A percentile compares a stretch with the other conserved stretches of the same genome.
These are phyloP conservation scores for Citrus sinensis DNA, from an alignment of 345 rosid species.

Conservation along the genomic window DNA sequence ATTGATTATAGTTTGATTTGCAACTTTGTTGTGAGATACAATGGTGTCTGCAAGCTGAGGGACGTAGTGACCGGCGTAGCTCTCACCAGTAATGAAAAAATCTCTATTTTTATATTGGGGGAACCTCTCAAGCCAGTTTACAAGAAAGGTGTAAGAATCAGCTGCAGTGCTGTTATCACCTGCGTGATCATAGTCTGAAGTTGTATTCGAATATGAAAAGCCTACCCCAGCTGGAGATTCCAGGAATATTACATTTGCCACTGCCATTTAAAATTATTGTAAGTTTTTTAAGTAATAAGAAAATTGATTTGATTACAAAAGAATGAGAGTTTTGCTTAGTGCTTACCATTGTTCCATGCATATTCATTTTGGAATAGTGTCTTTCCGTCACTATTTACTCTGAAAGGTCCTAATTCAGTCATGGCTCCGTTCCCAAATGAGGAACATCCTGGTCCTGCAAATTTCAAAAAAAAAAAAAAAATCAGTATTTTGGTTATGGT, in stretches of 20 bases:
- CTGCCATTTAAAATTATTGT: not conserved
- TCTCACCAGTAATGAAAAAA: conserved; percentile 36
- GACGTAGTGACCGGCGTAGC: conserved; percentile 33
- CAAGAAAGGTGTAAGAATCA: conserved; percentile 30
- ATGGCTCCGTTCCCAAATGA: conserved; percentile 36
- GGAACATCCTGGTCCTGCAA: conserved; percentile 45
- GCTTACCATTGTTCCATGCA: conserved; percentile 36
- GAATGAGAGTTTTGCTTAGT: not conserved
- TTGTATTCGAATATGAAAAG: conserved; percentile 16
- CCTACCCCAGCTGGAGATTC: conserved; percentile 15
- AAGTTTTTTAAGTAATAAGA: not conserved
- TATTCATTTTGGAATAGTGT: conserved; percentile 24
- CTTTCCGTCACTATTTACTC: conserved; percentile 30
- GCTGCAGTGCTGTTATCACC: conserved; percentile 24
- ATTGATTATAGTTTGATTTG: conserved; percentile 20
- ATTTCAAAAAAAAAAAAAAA: not conserved
- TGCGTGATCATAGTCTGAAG: not conserved
- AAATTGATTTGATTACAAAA: not conserved
- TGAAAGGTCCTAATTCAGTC: conserved; percentile 40
- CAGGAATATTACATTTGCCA: conserved; percentile 20
- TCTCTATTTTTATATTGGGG: conserved; percentile 31
- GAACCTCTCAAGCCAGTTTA: conserved; percentile 35
- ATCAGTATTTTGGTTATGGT: too few relatives aligned
- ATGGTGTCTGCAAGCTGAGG: conserved; percentile 35
- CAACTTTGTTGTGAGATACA: conserved; percentile 15